These are phyloP conservation scores for Sarocladium kiliense DNA, from an alignment of 2,329 filamentous ascomycete species.

Conservation along the genomic window DNA sequence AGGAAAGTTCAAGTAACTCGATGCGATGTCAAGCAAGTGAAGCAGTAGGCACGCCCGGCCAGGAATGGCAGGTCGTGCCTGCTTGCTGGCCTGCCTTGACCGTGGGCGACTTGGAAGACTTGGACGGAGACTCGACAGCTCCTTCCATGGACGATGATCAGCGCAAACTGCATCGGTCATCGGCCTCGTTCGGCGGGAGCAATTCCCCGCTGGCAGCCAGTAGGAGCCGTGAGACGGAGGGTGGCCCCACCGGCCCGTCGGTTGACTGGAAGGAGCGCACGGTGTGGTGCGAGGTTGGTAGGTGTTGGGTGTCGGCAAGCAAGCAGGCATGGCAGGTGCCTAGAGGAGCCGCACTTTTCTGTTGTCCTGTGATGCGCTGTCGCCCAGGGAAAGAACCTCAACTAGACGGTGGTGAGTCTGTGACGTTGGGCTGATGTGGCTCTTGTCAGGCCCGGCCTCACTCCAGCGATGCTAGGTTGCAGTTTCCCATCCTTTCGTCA, in stretches of 20 bases:
- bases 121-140: too few species aligned
- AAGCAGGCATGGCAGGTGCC: neutral
- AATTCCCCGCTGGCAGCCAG: neutral
- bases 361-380: neutral
- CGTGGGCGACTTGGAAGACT: too few species aligned
- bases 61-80: neutral
- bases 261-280: conserved; percentile 1
- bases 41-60: neutral
- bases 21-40: too few species aligned
- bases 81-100: too few species aligned
- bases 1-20: too few species aligned
- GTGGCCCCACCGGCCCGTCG: conserved; percentile 3
- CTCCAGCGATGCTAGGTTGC: too few species aligned
- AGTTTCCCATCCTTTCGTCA: neutral
- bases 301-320: neutral
- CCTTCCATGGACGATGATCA: neutral
- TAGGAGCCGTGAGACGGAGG: neutral
- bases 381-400: too few species aligned
- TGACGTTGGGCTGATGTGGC: too few species aligned
- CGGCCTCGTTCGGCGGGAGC: neutral
- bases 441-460: too few species aligned
- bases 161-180: conserved; percentile 1
- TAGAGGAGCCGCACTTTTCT: neutral
- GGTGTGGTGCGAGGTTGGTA: neutral
- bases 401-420: too few species aligned